A percentile compares a stretch with the other conserved stretches of the same genome.
Conservation (phyloP, 495 filamentous ascomycete species). For the Penicillium atrosanguineum region DNA sequence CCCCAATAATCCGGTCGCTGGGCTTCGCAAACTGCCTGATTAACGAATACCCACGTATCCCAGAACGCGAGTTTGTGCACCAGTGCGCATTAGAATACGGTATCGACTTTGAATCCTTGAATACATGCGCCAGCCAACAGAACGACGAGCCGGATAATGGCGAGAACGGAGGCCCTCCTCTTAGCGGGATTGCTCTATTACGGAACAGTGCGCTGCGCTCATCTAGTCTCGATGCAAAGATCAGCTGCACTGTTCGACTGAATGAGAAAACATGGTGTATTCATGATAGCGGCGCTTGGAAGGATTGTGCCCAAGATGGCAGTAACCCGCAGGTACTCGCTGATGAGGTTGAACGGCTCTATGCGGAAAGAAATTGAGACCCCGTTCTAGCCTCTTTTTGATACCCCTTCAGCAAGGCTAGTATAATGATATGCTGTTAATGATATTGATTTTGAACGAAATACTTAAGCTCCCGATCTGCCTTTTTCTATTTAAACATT, state of each 20-base stretch:
- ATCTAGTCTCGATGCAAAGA: conserved; percentile 64
- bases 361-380: conserved; percentile 31
- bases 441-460: neutral
- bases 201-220: conserved; percentile 72
- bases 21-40: conserved; percentile 90
- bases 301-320: conserved; percentile 65
- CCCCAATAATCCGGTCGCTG: conserved; percentile 79
- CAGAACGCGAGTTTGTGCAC: conserved; percentile 68
- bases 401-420: conserved; percentile 3
- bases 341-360: conserved; percentile 60
- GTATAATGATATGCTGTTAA: neutral
- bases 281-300: conserved; percentile 77
- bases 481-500: no score
- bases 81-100: conserved; percentile 87
- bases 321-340: conserved; percentile 68
- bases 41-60: conserved; percentile 68
- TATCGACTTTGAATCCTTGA: conserved; percentile 78
- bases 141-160: conserved; percentile 56
- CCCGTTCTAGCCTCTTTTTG: neutral
- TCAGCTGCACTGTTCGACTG: conserved; percentile 85
- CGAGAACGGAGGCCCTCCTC: conserved; percentile 44
- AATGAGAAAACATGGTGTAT: conserved; percentile 79
- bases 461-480: neutral
- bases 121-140: conserved; percentile 64
- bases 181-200: conserved; percentile 61